Conservation (phyloP, 306 rosid genomes). For the Quercus suber region DNA sequence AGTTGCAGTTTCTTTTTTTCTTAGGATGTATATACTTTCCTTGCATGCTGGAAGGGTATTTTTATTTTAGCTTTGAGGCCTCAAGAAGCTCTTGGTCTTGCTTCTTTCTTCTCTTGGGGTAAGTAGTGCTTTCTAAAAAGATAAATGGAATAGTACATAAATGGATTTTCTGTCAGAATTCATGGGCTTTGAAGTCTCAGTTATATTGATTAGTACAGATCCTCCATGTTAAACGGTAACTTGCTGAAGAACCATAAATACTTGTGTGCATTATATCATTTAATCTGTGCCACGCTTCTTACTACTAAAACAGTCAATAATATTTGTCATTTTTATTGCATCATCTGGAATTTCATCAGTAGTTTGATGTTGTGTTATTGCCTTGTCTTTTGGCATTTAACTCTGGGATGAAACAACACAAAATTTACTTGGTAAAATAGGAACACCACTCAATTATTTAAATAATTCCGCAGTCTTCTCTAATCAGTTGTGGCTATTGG, state of each 20-base stretch:
- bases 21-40: conserved; percentile 27
- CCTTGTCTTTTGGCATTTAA: neutral
- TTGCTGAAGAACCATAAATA: neutral
- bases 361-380: neutral
- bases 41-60: conserved; percentile 6
- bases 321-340: neutral
- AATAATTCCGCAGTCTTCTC: neutral
- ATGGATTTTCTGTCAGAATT: neutral
- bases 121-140: neutral
- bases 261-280: neutral
- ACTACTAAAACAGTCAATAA: neutral
- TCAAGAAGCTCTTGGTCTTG: conserved; percentile 15
- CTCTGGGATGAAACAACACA: neutral
- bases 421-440: neutral
- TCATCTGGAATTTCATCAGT: neutral
- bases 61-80: conserved; percentile 16
- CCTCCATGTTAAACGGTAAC: neutral
- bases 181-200: neutral
- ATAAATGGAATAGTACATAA: neutral
- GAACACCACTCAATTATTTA: neutral
- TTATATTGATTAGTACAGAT: neutral
- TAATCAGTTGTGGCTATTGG: neutral
- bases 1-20: conserved; percentile 19
- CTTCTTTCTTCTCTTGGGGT: neutral
- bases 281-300: neutral